Evolutionary conservation across 345 rosid genomes (phyloP), one percentile per base, ranked within the genome.

Genomic region (Diplotaxis tenuifolia): DNA sequence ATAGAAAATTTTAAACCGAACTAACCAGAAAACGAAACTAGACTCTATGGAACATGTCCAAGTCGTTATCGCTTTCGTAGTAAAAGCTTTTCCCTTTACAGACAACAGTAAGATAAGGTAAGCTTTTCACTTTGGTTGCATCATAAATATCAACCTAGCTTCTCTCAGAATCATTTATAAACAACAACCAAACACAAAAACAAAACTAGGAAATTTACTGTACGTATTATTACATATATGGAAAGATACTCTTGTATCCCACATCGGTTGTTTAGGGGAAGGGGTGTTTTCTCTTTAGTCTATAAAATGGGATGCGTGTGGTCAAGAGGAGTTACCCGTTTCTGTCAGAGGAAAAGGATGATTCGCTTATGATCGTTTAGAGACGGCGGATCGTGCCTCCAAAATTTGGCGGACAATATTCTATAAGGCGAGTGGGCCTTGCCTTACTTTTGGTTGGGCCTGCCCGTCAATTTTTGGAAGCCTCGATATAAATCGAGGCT

Each of bases 351-450:
- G 88, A 8, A 4, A 9, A 16, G 40, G 70, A 65, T 80, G 94
- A 86, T 88, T 40, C 75, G 92, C 75, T 74, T 79, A 88, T 91
- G 97, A 93, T 83, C 98, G 94, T 1, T 0, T 12, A 53, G 97
- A 59, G 98, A 93, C 72, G 97, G 75, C 89, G 86, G 75, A 91
- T 82, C 94, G 83, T 83, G 97, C 97, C 92, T 72, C 96, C 85
- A 70, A 59, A 55, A 16, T 54, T 31, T 62, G 72, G 69, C 82
- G 87, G 82, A 81, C 90, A 76, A 78, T 8, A 12, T 1, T 0
- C 0, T 0, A 0, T n/a, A 0, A 23, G 92, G 83, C 96, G 96
- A 86, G 97, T 55, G 83, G 73, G 85, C 65, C 55, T 72, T 4
- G 6, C 86, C 84, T 83, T 88, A 60, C 65, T 83, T n/a, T 86